These are phyloP conservation scores for Colletotrichum lini DNA, from an alignment of 2,329 filamentous ascomycete genomes.

Conservation along the genomic window DNA sequence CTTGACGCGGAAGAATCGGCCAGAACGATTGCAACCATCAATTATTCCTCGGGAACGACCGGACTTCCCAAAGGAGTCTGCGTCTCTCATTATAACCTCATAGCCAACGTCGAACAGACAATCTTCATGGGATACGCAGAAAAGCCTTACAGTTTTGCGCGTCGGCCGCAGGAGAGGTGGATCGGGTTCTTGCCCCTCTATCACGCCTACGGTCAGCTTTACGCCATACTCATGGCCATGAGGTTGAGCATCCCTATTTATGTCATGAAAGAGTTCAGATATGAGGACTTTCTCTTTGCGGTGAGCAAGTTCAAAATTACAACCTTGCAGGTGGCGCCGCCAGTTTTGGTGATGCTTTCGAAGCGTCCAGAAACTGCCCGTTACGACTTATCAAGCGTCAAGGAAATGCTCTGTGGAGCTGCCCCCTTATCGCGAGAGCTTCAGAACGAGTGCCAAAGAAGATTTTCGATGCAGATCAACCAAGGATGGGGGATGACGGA, in stretches of 20 bases:
- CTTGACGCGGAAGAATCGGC: slow-evolving; percentile 54
- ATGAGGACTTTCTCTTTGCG: slow-evolving; percentile 64
- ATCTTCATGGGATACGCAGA: slow-evolving; percentile 60
- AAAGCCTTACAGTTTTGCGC: slow-evolving; percentile 53
- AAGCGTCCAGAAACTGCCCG: slow-evolving; percentile 67
- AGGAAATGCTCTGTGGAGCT: slow-evolving; percentile 64
- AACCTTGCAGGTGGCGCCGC: slow-evolving; percentile 68
- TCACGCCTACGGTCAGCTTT: slow-evolving; percentile 71
- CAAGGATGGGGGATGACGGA: slow-evolving; percentile 77
- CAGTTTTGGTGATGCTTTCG: slow-evolving; percentile 71
- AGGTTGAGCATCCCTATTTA: slow-evolving; percentile 64
- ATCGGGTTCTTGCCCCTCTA: slow-evolving; percentile 77
- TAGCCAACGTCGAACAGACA: slow-evolving; percentile 65
- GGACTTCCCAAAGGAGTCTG: slow-evolving; percentile 67
- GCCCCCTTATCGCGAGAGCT: slow-evolving; percentile 63
- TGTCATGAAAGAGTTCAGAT: slow-evolving; percentile 70
- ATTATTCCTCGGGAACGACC: slow-evolving; percentile 67
- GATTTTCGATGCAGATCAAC: slow-evolving; percentile 56
- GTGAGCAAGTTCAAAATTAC: slow-evolving; percentile 69
- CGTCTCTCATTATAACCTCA: slow-evolving; percentile 64
- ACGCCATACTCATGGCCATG: slow-evolving; percentile 63
- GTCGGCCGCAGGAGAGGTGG: slow-evolving; percentile 62
- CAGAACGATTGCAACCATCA: slow-evolving; percentile 59
- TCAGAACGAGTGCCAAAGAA: slow-evolving; percentile 61
- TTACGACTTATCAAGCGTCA: slow-evolving; percentile 67